Evolutionary conservation across 2,329 filamentous ascomycete genomes (phyloP), one percentile per base, ranked within the genome.

Genomic region (Sclerotinia minor): DNA sequence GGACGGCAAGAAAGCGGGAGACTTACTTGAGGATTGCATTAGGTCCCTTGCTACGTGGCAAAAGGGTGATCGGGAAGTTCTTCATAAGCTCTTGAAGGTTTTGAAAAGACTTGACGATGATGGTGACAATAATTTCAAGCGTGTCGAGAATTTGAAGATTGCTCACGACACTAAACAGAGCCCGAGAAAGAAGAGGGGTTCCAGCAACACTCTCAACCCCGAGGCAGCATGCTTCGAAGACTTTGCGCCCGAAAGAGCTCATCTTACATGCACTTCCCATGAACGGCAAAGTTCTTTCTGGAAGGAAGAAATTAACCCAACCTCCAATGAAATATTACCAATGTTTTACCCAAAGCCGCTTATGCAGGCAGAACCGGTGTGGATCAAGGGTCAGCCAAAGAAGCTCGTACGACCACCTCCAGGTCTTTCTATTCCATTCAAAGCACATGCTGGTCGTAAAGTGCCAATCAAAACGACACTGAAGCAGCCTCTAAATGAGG

Each of bases 61-160:
- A 41, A 73, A 71, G 29, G 59, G 64, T 2, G 71, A 74, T 38
- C 66, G 70, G 19, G 49, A 65, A 45, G 64, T 67, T 4, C 65
- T 76, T 26, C 64, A 68, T 17, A 68, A 70, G 24, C 38, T 75
- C 41, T 52, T 76, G 7, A 65, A 73, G 15, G 67, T 71, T 29
- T 24, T 76, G 35, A 71, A 71, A 29, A 58, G 68, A 21, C 49
- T 68, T 13, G 65, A 71, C 21, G 35, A 13, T 15, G 65, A 71
- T 29, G 35, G 21, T 29, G 35, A 21, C 26, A 50, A 68, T 41
- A 7, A 41, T 32, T 21, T 13, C 52, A 65, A 24, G 44, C 44
- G 60, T n/a, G 29, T 26, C 21, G 29, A 52, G 6, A 19, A 21
- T 15, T 15, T 59, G 9, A 49, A 57, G 9, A 47, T 29, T 26